A percentile compares a stretch with the other conserved stretches of the same genome.
Conservation (phyloP, 148 eudicot species). For the Rhododendron griersonianum region DNA sequence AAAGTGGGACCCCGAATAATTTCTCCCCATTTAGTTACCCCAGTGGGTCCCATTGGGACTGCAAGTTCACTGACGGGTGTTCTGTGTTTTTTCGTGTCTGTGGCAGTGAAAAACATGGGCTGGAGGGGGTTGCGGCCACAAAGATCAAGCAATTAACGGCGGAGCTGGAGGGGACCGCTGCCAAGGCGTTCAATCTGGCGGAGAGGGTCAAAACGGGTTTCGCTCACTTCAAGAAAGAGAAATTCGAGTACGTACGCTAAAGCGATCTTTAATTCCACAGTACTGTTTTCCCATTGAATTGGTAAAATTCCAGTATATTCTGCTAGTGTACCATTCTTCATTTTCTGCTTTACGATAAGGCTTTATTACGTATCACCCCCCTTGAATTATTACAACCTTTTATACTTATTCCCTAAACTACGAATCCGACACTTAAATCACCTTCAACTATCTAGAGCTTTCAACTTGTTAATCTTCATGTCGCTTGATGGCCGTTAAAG, state of each 20-base stretch:
- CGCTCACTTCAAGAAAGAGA: conserved; percentile 66
- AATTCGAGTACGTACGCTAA: conserved; percentile 51
- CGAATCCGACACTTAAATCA: too few species aligned
- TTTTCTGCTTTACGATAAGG: neutral
- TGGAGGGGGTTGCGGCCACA: conserved; percentile 50
- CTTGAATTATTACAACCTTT: too few species aligned
- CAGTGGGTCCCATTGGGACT: neutral
- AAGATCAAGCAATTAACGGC: conserved; percentile 64
- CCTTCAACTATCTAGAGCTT: too few species aligned
- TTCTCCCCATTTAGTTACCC: neutral
- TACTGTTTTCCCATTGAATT: neutral
- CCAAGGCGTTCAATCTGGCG: conserved; percentile 36
- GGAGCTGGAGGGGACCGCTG: conserved; percentile 42
- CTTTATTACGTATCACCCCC: neutral
- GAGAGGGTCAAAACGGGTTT: conserved; percentile 66
- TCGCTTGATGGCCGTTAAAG: too few species aligned
- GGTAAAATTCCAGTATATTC: neutral
- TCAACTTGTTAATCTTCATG: too few species aligned
- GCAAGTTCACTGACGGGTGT: neutral
- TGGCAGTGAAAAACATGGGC: conserved; percentile 53
- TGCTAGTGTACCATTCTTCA: neutral
- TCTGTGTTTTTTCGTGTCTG: neutral
- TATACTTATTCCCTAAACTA: too few species aligned
- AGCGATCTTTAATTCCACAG: neutral
- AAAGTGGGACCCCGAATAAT: neutral